Conservation (phyloP, 2,329 filamentous ascomycete genomes). For the Scytalidium sp. region DNA sequence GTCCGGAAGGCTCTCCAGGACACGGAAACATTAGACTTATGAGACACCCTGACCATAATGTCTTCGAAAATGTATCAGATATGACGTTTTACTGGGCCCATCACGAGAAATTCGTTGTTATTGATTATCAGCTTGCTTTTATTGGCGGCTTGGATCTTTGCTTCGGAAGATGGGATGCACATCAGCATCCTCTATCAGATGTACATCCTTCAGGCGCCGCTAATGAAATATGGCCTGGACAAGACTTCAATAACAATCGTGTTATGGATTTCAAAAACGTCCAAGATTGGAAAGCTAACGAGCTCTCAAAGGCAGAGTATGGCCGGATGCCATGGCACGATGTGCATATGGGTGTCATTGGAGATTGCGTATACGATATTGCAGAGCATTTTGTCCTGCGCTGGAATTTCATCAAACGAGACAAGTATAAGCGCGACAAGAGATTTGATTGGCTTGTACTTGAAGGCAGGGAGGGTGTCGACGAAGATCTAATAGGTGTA, state of each 20-base stretch:
- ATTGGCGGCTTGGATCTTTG: conserved; percentile 94
- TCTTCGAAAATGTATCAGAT: conserved; percentile 88
- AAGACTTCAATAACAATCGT: conserved; percentile 97
- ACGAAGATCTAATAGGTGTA: conserved; percentile 85
- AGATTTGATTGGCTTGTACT: conserved; percentile 83
- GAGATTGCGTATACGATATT: conserved; percentile 88
- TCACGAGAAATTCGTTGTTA: conserved; percentile 95
- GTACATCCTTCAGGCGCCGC: conserved; percentile 79
- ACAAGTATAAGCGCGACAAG: conserved; percentile 92
- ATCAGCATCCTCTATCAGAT: conserved; percentile 82
- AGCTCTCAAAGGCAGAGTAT: conserved; percentile 85
- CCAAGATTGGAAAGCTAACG: conserved; percentile 87
- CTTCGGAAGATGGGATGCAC: conserved; percentile 90
- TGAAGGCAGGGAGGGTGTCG: conserved; percentile 69
- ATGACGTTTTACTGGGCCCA: conserved; percentile 99
- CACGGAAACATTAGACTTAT: conserved; percentile 86
- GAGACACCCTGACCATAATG: conserved; percentile 92
- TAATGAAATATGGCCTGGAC: conserved; percentile 87
- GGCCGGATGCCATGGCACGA: conserved; percentile 99
- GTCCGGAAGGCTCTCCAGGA: conserved; percentile 76
- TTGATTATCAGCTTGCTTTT: conserved; percentile 88
- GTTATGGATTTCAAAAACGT: conserved; percentile 95
- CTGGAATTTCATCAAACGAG: conserved; percentile 96
- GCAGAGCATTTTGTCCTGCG: conserved; percentile 91
- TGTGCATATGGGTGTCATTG: conserved; percentile 86